Percentiles rank a stretch among this genome's conserved stretches.
Conservation (phyloP, 352 stramenopile genomes). For the Globisporangium echinulatum region DNA sequence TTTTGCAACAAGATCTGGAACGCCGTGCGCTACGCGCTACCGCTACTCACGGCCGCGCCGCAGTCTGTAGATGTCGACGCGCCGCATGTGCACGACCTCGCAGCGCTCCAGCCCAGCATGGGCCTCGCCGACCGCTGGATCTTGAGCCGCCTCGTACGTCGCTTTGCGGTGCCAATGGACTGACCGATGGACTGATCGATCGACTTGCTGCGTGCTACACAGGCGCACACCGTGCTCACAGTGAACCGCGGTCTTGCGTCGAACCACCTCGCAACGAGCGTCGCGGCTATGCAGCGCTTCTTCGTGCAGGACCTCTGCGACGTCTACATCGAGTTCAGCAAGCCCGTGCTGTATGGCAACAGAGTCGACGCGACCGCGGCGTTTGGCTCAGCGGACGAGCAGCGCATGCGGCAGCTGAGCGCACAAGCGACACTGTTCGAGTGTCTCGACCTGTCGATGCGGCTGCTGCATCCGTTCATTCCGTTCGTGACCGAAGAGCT, state of each 20-base stretch:
- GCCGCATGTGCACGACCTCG: constrained; percentile 14
- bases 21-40: constrained; percentile 68
- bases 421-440: constrained; percentile 92
- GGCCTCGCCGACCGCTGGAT: constrained; percentile 76
- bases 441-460: constrained; percentile 93
- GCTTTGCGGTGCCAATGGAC: no score
- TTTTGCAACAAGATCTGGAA: constrained; percentile 91
- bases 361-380: constrained; percentile 27
- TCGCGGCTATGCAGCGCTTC: constrained; percentile 69
- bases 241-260: constrained; percentile 61
- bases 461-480: constrained; percentile 97
- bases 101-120: constrained; percentile 34
- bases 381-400: constrained; percentile 37
- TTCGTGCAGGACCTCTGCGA: constrained; percentile 86
- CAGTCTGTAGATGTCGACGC: background rate
- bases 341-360: constrained; percentile 75
- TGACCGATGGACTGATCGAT: no score
- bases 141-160: constrained; percentile 67
- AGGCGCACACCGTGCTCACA: constrained; percentile 48
- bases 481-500: constrained; percentile 99
- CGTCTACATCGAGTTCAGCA: constrained; percentile 87
- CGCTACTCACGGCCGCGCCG: constrained; percentile 32
- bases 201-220: background rate
- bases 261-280: constrained; percentile 65
- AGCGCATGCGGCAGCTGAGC: constrained; percentile 59